Evolutionary conservation across 495 filamentous ascomycete species (phyloP).

Genomic region (Lepidopterella palustris): DNA sequence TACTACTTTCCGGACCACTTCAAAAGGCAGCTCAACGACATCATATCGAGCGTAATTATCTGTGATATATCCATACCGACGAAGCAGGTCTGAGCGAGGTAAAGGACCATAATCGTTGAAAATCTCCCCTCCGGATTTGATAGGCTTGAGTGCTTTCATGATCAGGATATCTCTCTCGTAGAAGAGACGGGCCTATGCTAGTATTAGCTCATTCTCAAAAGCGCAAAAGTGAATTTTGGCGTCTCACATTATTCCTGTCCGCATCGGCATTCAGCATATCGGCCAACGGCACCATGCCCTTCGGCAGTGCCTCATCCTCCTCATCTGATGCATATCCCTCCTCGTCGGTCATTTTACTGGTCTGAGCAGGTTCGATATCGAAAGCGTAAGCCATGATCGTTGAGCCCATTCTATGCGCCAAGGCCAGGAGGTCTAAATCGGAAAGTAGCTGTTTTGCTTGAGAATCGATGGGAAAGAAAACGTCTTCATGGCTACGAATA

Average conservation of each 20-base stretch:
- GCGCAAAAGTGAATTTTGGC: background rate
- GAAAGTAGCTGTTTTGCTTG: slow-evolving; percentile 35
- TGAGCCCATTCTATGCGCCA: slow-evolving; percentile 74
- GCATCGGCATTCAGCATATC: slow-evolving; percentile 92
- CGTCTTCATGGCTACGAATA: slow-evolving; percentile 40
- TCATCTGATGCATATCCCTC: slow-evolving; percentile 61
- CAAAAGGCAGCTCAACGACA: slow-evolving; percentile 68
- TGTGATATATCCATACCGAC: slow-evolving; percentile 86
- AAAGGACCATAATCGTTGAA: slow-evolving; percentile 89
- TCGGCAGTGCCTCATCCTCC: slow-evolving; percentile 52
- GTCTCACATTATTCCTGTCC: slow-evolving; percentile 64
- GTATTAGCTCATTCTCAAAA: slow-evolving; percentile 11
- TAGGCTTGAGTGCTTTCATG: slow-evolving; percentile 60
- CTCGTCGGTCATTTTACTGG: slow-evolving; percentile 49
- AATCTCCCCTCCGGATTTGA: slow-evolving; percentile 68
- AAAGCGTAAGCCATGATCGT: slow-evolving; percentile 95
- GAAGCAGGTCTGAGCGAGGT: slow-evolving; percentile 71
- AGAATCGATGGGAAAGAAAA: slow-evolving; percentile 43
- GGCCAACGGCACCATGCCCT: slow-evolving; percentile 89
- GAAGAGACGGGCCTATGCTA: slow-evolving; percentile 55
- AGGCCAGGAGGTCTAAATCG: slow-evolving; percentile 47
- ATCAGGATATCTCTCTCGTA: slow-evolving; percentile 58
- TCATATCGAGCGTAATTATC: slow-evolving; percentile 68
- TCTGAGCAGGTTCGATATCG: slow-evolving; percentile 55
- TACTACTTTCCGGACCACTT: slow-evolving; percentile 39